Evolutionary conservation across 345 rosid genomes (phyloP).

Genomic region (Arabidopsis thaliana): TAIR10.1 NC_003076.8:21592001-21592500

Average conservation of each 20-base stretch:
- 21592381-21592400: not conserved
- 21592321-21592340: no score
- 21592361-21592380: not conserved
- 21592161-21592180: not conserved
- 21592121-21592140: not conserved
- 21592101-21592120: not conserved
- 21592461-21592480: no score
- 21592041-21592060: no score
- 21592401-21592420: no score
- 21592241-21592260: not conserved
- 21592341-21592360: not conserved
- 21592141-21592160: not conserved
- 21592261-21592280: not conserved
- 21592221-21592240: not conserved
- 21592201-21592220: not conserved
- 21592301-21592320: not conserved
- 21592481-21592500: no score
- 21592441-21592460: not conserved
- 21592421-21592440: not conserved
- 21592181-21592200: not conserved
- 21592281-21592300: not conserved
- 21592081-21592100: not conserved
- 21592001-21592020: no score
- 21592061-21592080: no score
- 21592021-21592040: no score